Percentiles rank a stretch among this genome's conserved stretches.
phyloP scores from a whole-genome alignment of 345 rosid species.

The Gossypium sturtianum region DNA sequence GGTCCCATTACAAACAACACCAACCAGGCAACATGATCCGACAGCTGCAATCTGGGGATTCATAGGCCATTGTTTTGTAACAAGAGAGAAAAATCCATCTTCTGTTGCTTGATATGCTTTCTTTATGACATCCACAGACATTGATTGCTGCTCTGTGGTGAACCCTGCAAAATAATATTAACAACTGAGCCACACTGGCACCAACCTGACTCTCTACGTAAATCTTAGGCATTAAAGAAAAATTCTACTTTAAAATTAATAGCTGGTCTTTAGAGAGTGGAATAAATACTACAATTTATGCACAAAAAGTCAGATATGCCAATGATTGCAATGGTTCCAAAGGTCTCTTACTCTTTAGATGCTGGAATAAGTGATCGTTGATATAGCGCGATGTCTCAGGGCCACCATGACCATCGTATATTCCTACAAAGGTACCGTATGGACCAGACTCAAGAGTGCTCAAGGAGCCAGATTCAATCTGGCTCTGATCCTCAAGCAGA shows the following conservation, averaged over 20 bases:
- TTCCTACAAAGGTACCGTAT: constrained; percentile 78
- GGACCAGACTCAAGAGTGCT: constrained; percentile 84
- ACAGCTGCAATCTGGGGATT: constrained; percentile 97
- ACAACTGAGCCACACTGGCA: neutral
- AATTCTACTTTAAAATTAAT: neutral
- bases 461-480: constrained; percentile 87
- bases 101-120: constrained; percentile 94
- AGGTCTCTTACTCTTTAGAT: constrained; percentile 69
- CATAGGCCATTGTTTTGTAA: constrained; percentile 83
- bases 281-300: neutral
- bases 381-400: constrained; percentile 91
- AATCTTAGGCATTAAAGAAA: neutral
- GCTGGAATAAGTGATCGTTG: constrained; percentile 82
- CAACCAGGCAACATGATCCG: constrained; percentile 90
- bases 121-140: constrained; percentile 77
- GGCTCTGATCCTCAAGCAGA: constrained; percentile 95
- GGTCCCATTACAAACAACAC: constrained; percentile 68
- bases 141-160: constrained; percentile 62
- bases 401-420: constrained; percentile 97
- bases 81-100: constrained; percentile 81
- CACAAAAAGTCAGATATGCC: neutral
- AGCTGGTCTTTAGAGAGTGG: neutral
- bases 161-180: constrained; percentile 35
- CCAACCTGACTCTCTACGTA: neutral
- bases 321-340: neutral